Base-by-base conservation (phyloP, 2,329 filamentous ascomycete species). In the Laburnicola sp. region DNA sequence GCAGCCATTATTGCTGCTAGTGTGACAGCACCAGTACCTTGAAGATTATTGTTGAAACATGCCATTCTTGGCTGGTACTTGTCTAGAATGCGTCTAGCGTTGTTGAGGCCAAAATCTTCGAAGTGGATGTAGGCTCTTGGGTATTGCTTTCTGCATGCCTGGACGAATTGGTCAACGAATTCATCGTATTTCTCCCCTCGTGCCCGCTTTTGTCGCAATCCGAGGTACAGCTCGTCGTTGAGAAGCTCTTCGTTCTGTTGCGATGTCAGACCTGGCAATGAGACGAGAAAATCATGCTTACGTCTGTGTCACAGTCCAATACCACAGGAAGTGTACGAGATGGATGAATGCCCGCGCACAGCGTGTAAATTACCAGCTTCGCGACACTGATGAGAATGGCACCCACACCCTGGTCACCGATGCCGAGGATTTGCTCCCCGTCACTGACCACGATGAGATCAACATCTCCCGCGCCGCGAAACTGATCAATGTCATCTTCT, bases 31-130 rank as follows among this genome's bases (percentile, higher is more conserved):
- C 91, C 91, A 0, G 91, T 96, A 1, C 91, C 91, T 70, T 96
- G 91, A 0, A 96, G 86, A 68, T 96, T 91, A 51, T 96, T 91
- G 64, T 96, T 96, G 78, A 96, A 96, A 70, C 90, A 95, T 0
- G 91, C 80, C 6, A 93, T 86, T 43, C 87, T 66, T 0, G 86
- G 80, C 1, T 86, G 82, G 63, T 94, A 96, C 31, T 79, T 82
- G 53, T 96, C 88, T 0, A 96, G 78, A 2, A 96, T 82, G 3
- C 88, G 82, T 27, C 88, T 80, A 0, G 89, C 88, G 63, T 96
- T 96, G 1, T 72, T 72, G 0, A 95, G 74, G 0, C 90, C 91
- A 74, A 96, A 95, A 65, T 96, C 91, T 64, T 96, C 89, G 66
- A 95, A 96, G 65, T 96, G 91, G 21, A 96, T 86, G 62, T 92